Evolutionary conservation across 2,329 filamentous ascomycete species (phyloP).

Genomic region (Hyphodiscus sp.): DNA sequence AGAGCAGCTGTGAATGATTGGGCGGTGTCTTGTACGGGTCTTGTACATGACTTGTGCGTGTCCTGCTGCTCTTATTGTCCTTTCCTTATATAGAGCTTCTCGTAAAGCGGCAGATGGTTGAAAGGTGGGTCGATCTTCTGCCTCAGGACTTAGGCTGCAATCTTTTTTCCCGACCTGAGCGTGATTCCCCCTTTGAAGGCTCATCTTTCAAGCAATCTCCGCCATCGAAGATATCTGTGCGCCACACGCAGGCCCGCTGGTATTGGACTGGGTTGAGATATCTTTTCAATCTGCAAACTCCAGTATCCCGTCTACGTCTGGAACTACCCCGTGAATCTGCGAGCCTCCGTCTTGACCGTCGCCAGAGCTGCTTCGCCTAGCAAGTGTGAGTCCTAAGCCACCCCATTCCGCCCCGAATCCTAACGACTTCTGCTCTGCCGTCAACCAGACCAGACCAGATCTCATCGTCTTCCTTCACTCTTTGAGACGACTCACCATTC

Average conservation of each 20-base stretch:
- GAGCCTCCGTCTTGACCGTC: neutral
- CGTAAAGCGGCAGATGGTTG: no score
- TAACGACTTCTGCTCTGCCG: neutral
- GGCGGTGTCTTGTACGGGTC: neutral
- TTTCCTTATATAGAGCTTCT: no score
- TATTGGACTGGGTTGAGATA: neutral
- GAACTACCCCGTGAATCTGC: neutral
- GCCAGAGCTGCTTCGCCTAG: neutral
- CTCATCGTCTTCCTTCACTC: slow-evolving; percentile 13
- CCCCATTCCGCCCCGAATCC: neutral
- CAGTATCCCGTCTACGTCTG: neutral
- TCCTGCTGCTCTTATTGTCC: no score
- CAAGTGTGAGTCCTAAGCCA: neutral
- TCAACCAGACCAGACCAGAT: neutral
- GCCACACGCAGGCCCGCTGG: neutral
- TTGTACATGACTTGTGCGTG: no score
- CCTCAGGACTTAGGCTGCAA: no score
- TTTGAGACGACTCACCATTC: slow-evolving; percentile 6
- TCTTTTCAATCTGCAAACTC: neutral
- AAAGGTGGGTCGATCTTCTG: no score
- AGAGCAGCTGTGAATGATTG: neutral
- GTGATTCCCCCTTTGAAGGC: neutral
- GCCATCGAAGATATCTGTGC: neutral
- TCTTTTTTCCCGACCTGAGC: no score
- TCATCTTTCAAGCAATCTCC: neutral